A percentile compares a stretch with the other conserved stretches of the same genome.
These are phyloP conservation scores for Wickerhamiella slavikovae DNA, from an alignment of 805 yeast species.

Conservation along the genomic window DNA sequence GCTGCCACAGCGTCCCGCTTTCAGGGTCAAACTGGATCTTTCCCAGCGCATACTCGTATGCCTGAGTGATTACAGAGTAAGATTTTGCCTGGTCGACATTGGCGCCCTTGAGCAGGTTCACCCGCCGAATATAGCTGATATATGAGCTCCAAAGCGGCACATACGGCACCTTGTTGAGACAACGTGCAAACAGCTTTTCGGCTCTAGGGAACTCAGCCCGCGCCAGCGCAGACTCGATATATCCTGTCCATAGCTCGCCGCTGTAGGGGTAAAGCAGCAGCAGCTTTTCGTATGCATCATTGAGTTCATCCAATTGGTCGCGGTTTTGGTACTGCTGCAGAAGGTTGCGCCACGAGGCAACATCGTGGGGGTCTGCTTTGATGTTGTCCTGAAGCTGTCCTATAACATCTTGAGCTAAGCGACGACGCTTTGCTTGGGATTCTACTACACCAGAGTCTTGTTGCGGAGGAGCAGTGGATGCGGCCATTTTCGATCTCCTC, in stretches of 20 bases:
- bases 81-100: slow-evolving; percentile 72
- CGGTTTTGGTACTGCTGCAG: slow-evolving; percentile 28
- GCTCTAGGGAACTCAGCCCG: slow-evolving; percentile 46
- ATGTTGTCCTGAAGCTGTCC: slow-evolving; percentile 39
- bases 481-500: too few relatives aligned
- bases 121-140: slow-evolving; percentile 54
- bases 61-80: slow-evolving; percentile 48
- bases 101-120: slow-evolving; percentile 31
- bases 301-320: slow-evolving; percentile 39
- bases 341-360: slow-evolving; percentile 34
- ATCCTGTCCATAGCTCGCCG: slow-evolving; percentile 54
- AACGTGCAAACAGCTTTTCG: slow-evolving; percentile 42
- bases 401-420: slow-evolving; percentile 27
- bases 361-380: slow-evolving; percentile 31
- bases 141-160: slow-evolving; percentile 61
- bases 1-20: slow-evolving; percentile 58
- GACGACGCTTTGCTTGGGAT: slow-evolving; percentile 13
- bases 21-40: slow-evolving; percentile 62
- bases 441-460: too few relatives aligned
- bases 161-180: slow-evolving; percentile 40
- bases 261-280: slow-evolving; percentile 46
- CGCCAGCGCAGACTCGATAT: slow-evolving; percentile 41
- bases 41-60: slow-evolving; percentile 63
- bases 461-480: too few relatives aligned
- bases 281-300: slow-evolving; percentile 31